Percentiles rank a stretch among this genome's conserved stretches.
Evolutionary conservation across 805 yeast species (phyloP).

Genomic region (Myxozyma neglecta): DNA sequence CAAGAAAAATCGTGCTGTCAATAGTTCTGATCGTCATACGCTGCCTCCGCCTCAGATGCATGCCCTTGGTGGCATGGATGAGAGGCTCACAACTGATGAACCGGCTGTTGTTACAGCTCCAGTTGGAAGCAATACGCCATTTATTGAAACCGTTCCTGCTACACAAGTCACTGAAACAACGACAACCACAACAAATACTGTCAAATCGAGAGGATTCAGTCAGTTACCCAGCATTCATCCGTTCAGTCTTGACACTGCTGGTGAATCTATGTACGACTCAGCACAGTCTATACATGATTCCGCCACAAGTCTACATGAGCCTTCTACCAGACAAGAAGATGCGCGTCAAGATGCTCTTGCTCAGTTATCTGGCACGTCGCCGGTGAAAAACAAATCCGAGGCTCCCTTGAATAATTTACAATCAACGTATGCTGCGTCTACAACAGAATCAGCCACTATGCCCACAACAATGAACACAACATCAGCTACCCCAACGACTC

Average conservation of each 20-base stretch:
- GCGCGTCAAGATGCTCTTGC: too few relatives aligned
- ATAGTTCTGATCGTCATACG: neutral
- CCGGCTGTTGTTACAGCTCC: neutral
- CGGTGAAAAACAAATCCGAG: too few relatives aligned
- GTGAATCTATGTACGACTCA: neutral
- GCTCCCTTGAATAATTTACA: neutral
- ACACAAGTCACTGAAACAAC: too few relatives aligned
- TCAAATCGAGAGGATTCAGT: neutral
- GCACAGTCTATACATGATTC: neutral
- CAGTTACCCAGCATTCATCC: slow-evolving; percentile 5
- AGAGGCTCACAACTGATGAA: neutral
- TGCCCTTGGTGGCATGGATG: neutral
- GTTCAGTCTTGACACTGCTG: slow-evolving; percentile 1
- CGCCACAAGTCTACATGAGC: neutral
- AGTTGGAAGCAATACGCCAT: neutral
- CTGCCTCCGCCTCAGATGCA: neutral
- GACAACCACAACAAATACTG: neutral
- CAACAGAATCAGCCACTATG: too few relatives aligned
- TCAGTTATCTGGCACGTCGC: too few relatives aligned
- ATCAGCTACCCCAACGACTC: neutral
- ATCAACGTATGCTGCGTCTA: neutral
- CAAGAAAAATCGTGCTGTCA: neutral
- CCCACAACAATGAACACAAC: too few relatives aligned
- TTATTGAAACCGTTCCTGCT: neutral
- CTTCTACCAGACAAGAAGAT: neutral